These are phyloP conservation scores for Russula sp. DNA, from an alignment of 768 basidiomycete genomes.

Conservation along the genomic window DNA sequence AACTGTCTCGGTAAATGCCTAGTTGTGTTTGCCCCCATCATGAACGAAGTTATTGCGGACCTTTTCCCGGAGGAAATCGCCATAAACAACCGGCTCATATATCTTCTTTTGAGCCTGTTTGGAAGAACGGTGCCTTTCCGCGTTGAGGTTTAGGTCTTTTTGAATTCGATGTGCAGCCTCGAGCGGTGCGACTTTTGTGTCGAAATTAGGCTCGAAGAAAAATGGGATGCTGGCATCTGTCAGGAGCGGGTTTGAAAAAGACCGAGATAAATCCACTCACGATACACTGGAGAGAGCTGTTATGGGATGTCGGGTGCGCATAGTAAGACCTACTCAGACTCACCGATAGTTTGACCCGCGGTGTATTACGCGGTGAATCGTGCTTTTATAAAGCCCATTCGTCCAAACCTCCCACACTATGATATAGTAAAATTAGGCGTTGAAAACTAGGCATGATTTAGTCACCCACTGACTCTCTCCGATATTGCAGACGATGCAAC, in stretches of 20 bases:
- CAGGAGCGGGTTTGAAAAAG: conserved; percentile 9
- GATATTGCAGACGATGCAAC: conserved; percentile 86
- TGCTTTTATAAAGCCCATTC: conserved; percentile 81
- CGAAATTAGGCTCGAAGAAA: conserved; percentile 91
- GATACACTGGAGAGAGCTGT: conserved; percentile 54
- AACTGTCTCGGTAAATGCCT: conserved; percentile 21
- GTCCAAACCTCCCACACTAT: conserved; percentile 93
- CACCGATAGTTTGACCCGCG: conserved; percentile 62
- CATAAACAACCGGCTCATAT: conserved; percentile 61
- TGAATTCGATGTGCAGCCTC: conserved; percentile 53
- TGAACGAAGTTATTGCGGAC: conserved; percentile 69
- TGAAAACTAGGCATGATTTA: background rate
- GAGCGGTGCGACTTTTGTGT: conserved; percentile 65
- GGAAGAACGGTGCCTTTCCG: conserved; percentile 28
- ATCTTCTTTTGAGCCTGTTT: conserved; percentile 32
- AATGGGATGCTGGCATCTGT: conserved; percentile 65
- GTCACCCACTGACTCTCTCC: conserved; percentile 69
- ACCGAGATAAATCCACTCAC: conserved; percentile 42
- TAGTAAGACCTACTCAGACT: conserved; percentile 7
- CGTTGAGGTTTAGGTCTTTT: conserved; percentile 30
- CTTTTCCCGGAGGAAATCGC: conserved; percentile 71
- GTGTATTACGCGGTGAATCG: conserved; percentile 88
- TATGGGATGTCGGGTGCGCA: background rate
- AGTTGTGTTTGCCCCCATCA: conserved; percentile 39
- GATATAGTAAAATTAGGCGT: conserved; percentile 1